phyloP scores from a whole-genome alignment of 2,329 filamentous ascomycete genomes.

The Alternaria sp. region DNA sequence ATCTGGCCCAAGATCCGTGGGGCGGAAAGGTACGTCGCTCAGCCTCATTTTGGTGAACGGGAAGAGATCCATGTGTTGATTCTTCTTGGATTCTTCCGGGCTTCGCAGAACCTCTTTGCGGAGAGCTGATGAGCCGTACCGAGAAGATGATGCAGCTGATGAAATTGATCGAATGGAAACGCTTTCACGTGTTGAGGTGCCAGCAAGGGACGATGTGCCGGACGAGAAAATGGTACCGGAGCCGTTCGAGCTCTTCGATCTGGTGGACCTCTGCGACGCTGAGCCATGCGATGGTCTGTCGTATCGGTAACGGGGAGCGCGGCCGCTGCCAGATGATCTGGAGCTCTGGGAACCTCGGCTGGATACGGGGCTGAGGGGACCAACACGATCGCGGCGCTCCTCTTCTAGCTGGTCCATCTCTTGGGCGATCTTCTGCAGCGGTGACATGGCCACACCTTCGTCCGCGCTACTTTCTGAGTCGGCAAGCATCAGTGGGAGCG shows the following conservation, averaged over 20 bases:
- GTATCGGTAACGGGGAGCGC: constrained; percentile 53
- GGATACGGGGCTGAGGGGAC: constrained; percentile 71
- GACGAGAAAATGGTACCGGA: constrained; percentile 72
- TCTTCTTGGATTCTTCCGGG: constrained; percentile 70
- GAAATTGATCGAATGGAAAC: constrained; percentile 62
- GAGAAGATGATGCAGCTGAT: constrained; percentile 55
- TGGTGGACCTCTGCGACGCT: constrained; percentile 21
- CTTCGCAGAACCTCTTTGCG: constrained; percentile 82
- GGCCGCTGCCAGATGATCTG: constrained; percentile 58
- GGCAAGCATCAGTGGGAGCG: constrained; percentile 43
- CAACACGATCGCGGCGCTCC: constrained; percentile 67
- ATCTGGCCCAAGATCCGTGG: constrained; percentile 61
- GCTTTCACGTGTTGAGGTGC: constrained; percentile 55
- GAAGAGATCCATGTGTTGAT: constrained; percentile 75
- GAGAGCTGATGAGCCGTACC: constrained; percentile 69
- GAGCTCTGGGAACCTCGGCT: constrained; percentile 68
- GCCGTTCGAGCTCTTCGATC: constrained; percentile 39
- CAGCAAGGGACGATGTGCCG: constrained; percentile 61
- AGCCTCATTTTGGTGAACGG: constrained; percentile 82
- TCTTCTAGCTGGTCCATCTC: constrained; percentile 70
- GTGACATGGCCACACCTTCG: constrained; percentile 66
- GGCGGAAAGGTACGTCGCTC: constrained; percentile 81
- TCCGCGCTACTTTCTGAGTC: constrained; percentile 74
- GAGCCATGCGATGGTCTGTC: constrained; percentile 48
- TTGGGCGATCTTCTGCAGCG: constrained; percentile 75